Base-by-base conservation (phyloP, 2,329 filamentous ascomycete genomes). In the Pseudogymnoascus sp. region DNA sequence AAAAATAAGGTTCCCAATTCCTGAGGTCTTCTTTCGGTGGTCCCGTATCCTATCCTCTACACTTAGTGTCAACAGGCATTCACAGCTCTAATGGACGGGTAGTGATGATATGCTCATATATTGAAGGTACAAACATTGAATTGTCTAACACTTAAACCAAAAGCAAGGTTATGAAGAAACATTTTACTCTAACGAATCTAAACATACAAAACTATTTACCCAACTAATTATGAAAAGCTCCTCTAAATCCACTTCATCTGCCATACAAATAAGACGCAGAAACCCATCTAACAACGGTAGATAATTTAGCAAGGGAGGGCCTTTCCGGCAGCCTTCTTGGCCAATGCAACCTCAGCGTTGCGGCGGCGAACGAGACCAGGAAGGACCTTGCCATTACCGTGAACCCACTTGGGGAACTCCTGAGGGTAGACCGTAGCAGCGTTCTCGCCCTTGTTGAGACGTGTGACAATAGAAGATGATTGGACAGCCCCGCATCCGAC, bases 361-460 rank as follows among this genome's bases (percentile, higher is more conserved):
- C 80, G 75, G 14, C 80, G 73, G 31, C 76, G 72, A 11, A 73
- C 71, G 19, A 83, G 72, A 0, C 80, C 79, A 3, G 74, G 71
- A 14, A 80, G 68, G 11, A 76, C 73, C 63, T 74, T 66, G 2
- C 77, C 77, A 31, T 73, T 73, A 23, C 74, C 78, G 68, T 79
- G 73, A 62, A 77, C 77, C 80, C 80, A 82, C 71, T 78, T 77
- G 4, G 79, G 79, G 41, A 83, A 72, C 73, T 82, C 80, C 66
- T 78, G 65, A 8, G 73, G 67, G 14, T 77, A 73, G 57, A 81
- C 80, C 0, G 72, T 77, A 66, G 76, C 75, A 39, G 75, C 71
- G 39, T 75, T 68, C 62, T 80, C 75, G n/a, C 78, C 78, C 0
- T 68, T 71, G 72, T 81, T 82, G 64, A 81, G 74, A 8, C 78